Evolutionary conservation across 2,329 filamentous ascomycete genomes (phyloP), one percentile per base, ranked within the genome.

Genomic region (Apiospora hydei): DNA sequence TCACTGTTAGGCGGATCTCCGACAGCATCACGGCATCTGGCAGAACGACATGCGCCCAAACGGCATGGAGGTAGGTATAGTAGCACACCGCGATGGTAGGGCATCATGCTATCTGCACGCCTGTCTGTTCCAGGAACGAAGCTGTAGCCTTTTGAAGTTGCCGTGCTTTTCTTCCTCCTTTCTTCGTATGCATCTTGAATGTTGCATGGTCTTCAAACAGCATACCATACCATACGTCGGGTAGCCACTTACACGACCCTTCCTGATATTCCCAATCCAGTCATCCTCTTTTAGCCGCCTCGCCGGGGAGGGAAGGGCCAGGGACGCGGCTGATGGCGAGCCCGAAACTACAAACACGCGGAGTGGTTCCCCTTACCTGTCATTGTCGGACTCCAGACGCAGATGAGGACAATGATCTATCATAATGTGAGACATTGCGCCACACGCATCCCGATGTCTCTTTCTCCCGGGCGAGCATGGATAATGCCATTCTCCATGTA

Each of bases 1-100:
- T 38, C 53, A 61, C 7, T 77, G 76, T 76, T 79, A 76, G 75
- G 76, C 77, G 77, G 74, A 74, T 69, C 74, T 69, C 71, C 75
- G 74, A 72, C 75, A 75, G 74, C 74, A 76, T 78, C 75, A 74
- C 77, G 73, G 73, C 73, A 75, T 76, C 71, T 70, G 67, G 71
- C 72, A 64, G 43, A 53, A 64, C 57, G 38, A 21, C 67, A 30
- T 64, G 16, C 57, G 30, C 21, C 18, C 57, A 64, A 64, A 41
- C 57, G n/a, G 34, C 57, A 64, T 24, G 16, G 13, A 30, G 2
- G 21, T 41, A 30, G 2, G 21, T 41, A 64, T 41, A 64, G 10
- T 30, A 24, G 30, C n/a, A 64, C 57, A 64, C 34, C 57, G 41
- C 51, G 11, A 64, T 34, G 46, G 34, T 24, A 70, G 41, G 49